Base-by-base conservation (phyloP, 164 flowering plant genomes). In the Sextonia rubra region DNA sequence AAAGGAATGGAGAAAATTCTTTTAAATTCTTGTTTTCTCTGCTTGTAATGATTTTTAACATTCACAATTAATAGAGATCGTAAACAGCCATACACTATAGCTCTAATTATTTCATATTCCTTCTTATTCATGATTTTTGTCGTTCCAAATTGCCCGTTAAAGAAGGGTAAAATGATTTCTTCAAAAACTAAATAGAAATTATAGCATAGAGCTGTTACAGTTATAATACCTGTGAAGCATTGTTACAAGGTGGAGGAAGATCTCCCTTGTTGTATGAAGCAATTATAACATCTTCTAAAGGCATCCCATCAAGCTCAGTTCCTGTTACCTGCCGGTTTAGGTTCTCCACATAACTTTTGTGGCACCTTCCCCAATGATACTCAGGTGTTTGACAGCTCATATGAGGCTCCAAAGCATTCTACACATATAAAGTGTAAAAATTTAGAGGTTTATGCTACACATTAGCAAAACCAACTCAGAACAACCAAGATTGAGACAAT, bases 281-380 rank as follows among this genome's bases (percentile, higher is more conserved):
- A 77, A 80, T 27, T 23, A 95, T 74, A 37, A 89, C 78, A 49
- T 89, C 90, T 75, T 89, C 97, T 73, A 95, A 72, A 3, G 89
- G 66, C 86, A 80, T 72, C 66, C 82, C 90, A 69, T 90, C 91
- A 25, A 92, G 81, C 67, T 90, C 93, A 20, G 91, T 90, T 65
- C 90, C 97, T 12, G 52, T 79, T 65, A 95, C 86, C 76, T 90
- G 97, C 81, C 67, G 86, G 82, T 91, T 95, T 48, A 95, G 79
- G 77, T 87, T 88, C 0, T 90, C 93, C 48, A 95, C 97, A 77
- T 95, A 95, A 60, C 80, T 83, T 80, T 88, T 86, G 65, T 95
- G 99, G 79, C 92, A 98, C 83, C 85, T 90, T 68, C 99, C 99
- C 99, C 99, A 95, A 37, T 95, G 99, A 76, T 80, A 90, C 78